These are phyloP conservation scores for Candida namnaoensis DNA, from an alignment of 805 yeast species.

Conservation along the genomic window DNA sequence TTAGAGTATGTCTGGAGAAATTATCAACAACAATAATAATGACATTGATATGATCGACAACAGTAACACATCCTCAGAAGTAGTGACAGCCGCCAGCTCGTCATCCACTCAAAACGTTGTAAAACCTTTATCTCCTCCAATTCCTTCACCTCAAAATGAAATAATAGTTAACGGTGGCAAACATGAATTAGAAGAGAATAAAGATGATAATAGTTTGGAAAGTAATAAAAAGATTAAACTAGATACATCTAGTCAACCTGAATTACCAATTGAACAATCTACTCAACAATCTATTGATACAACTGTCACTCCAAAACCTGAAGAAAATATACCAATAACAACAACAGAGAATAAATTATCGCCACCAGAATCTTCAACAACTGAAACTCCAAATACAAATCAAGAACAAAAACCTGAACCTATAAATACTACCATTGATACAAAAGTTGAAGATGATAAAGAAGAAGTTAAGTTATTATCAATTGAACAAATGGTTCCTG, in stretches of 20 bases:
- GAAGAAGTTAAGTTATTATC: slow-evolving; percentile 2
- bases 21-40: too few species aligned
- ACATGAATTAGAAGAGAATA: slow-evolving; percentile 17
- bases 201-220: neutral
- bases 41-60: too few species aligned
- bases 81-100: too few species aligned
- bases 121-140: slow-evolving; percentile 35
- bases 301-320: slow-evolving; percentile 9
- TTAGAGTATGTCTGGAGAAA: too few species aligned
- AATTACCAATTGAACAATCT: neutral
- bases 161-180: slow-evolving; percentile 8
- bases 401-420: neutral
- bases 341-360: neutral
- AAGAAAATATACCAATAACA: neutral
- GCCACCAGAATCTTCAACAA: neutral
- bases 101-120: slow-evolving; percentile 7
- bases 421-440: neutral
- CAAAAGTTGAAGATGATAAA: slow-evolving; percentile 1
- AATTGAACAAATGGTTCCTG: slow-evolving; percentile 34
- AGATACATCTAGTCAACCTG: neutral
- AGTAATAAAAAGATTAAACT: neutral
- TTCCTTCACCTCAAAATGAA: slow-evolving; percentile 30
- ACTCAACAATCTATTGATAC: slow-evolving; percentile 1
- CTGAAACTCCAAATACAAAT: too few species aligned
- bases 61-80: too few species aligned